Percentiles rank a stretch among this genome's conserved stretches.
These are phyloP conservation scores for Cyclocybe aegerita DNA, from an alignment of 768 basidiomycete species.

Conservation along the genomic window DNA sequence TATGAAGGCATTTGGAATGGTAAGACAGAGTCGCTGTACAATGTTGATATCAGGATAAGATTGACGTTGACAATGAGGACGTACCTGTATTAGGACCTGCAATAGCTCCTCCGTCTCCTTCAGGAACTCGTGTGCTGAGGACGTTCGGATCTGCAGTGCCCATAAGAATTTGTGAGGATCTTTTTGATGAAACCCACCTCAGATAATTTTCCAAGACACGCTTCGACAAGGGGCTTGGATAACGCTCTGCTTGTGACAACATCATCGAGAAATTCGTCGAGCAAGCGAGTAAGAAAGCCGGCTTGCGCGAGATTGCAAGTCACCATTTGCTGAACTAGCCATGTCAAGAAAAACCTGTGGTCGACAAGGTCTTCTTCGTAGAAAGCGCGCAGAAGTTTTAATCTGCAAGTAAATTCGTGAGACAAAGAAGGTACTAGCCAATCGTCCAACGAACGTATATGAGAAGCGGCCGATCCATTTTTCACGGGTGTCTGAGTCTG, in stretches of 20 bases:
- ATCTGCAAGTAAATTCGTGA: constrained; percentile 35
- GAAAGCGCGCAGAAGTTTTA: constrained; percentile 71
- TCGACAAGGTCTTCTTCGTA: constrained; percentile 83
- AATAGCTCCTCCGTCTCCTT: constrained; percentile 51
- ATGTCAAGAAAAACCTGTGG: constrained; percentile 70
- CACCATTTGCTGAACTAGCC: constrained; percentile 79
- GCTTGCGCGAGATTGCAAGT: constrained; percentile 80
- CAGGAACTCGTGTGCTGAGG: constrained; percentile 57
- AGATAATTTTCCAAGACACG: constrained; percentile 60
- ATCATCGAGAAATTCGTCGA: constrained; percentile 77
- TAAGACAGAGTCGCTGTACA: constrained; percentile 65
- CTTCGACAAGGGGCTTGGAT: constrained; percentile 68
- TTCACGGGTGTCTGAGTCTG: constrained; percentile 68
- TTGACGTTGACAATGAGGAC: constrained; percentile 9
- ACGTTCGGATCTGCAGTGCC: constrained; percentile 47
- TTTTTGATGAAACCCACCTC: constrained; percentile 45
- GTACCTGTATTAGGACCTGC: constrained; percentile 61
- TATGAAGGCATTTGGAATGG: constrained; percentile 72
- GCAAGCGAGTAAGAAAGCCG: constrained; percentile 72
- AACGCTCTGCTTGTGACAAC: constrained; percentile 68
- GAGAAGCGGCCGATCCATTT: constrained; percentile 78
- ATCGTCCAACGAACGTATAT: constrained; percentile 54
- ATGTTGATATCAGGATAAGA: constrained; percentile 4
- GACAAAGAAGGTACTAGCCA: neutral
- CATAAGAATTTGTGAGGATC: neutral